Percentiles rank a stretch among this genome's conserved stretches.
Conservation (phyloP, 2,329 filamentous ascomycete species). For the Fusarium pseudograminearum region DNA sequence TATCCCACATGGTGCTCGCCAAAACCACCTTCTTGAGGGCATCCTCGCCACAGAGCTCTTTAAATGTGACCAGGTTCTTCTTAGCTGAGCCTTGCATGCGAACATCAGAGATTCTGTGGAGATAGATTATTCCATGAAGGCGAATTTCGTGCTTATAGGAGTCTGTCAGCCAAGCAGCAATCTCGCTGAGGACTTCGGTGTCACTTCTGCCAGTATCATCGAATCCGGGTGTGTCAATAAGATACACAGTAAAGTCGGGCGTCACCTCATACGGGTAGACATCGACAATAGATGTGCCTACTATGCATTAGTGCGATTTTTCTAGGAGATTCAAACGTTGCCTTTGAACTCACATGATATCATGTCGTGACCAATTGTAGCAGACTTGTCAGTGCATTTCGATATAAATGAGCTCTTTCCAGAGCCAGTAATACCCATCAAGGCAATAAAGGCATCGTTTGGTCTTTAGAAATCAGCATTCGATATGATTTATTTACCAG, state of each 20-base stretch:
- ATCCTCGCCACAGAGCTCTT: slow-evolving; percentile 22
- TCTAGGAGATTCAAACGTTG: no score
- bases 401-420: slow-evolving; percentile 32
- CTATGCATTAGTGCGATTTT: not conserved
- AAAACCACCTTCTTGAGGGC: slow-evolving; percentile 15
- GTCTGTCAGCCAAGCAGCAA: slow-evolving; percentile 50
- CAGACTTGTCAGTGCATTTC: not conserved
- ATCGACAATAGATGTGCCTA: slow-evolving; percentile 18
- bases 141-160: slow-evolving; percentile 39
- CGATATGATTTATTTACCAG: no score
- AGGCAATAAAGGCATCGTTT: slow-evolving; percentile 18
- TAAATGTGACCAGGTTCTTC: slow-evolving; percentile 23
- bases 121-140: slow-evolving; percentile 34
- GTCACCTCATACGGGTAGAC: slow-evolving; percentile 15
- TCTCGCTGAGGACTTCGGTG: slow-evolving; percentile 54
- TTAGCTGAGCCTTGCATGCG: slow-evolving; percentile 33
- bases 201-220: slow-evolving; percentile 57
- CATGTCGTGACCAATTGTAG: not conserved
- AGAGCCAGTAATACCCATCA: slow-evolving; percentile 27
- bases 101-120: slow-evolving; percentile 26
- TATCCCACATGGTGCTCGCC: slow-evolving; percentile 29
- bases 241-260: slow-evolving; percentile 21
- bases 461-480: not conserved
- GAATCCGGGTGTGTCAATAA: slow-evolving; percentile 60
- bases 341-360: not conserved